Evolutionary conservation across 192 early-diverging fungal species (phyloP).

Genomic region (Obelidium mucronatum): DNA sequence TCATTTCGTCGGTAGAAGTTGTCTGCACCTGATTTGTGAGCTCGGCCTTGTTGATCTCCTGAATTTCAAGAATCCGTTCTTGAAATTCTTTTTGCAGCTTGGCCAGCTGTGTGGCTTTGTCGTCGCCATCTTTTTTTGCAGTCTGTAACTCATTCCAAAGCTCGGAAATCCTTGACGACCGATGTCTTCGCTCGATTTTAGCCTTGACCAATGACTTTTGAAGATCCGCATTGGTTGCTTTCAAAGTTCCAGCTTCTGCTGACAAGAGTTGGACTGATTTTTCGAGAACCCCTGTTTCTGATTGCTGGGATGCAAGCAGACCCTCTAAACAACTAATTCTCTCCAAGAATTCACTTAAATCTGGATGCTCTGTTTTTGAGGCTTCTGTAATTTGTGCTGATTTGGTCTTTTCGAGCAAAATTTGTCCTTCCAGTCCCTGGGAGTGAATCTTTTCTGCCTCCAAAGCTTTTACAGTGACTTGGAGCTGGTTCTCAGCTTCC

Average conservation of each 20-base stretch:
- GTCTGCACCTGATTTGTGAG: not conserved
- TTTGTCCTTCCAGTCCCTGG: not conserved
- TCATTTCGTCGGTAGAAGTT: not conserved
- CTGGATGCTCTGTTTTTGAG: not conserved
- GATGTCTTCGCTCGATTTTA: not conserved
- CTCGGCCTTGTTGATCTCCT: not conserved
- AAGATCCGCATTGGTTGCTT: conserved; percentile 1
- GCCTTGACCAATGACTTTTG: not conserved
- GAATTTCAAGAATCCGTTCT: not conserved
- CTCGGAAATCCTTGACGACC: conserved; percentile 25
- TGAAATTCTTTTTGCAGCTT: not conserved
- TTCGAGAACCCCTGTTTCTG: not conserved
- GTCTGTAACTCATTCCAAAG: conserved; percentile 28
- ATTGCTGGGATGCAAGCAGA: not conserved
- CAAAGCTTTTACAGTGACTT: not conserved
- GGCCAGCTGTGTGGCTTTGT: not conserved
- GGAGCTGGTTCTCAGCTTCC: not conserved
- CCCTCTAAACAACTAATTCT: not conserved
- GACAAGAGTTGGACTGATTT: not conserved
- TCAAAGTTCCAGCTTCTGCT: conserved; percentile 2
- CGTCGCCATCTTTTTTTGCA: conserved; percentile 4
- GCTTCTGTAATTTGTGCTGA: not conserved
- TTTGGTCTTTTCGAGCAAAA: not conserved
- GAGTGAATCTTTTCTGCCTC: not conserved
- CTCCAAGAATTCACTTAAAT: not conserved